Percentiles rank a stretch among this genome's conserved stretches.
These are phyloP conservation scores for Alternaria sp. DNA, from an alignment of 2,329 filamentous ascomycete species.

Conservation along the genomic window DNA sequence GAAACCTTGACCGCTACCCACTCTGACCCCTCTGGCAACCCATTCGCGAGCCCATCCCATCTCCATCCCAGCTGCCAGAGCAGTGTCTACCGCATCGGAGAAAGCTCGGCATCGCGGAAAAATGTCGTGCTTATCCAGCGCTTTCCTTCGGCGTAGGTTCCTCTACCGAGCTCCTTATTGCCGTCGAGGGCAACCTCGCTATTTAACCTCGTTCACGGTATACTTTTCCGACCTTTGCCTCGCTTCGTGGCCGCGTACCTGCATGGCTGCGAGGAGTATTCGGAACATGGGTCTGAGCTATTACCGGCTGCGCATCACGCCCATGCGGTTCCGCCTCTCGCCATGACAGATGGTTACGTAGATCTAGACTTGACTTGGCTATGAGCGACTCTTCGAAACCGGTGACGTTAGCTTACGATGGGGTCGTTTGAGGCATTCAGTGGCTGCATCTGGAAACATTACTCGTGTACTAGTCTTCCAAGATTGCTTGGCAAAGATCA, in stretches of 20 bases:
- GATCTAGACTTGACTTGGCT: neutral
- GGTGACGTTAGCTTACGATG: neutral
- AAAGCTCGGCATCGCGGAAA: conserved; percentile 34
- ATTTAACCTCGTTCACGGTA: conserved; percentile 6
- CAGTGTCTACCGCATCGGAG: neutral
- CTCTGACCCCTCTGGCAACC: conserved; percentile 1
- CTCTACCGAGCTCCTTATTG: conserved; percentile 17
- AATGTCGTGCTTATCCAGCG: conserved; percentile 18
- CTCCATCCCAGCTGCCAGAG: conserved; percentile 17
- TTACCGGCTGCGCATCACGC: neutral
- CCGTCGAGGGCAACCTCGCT: conserved; percentile 3
- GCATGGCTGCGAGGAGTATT: conserved; percentile 11
- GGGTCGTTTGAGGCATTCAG: neutral
- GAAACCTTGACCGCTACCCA: conserved; percentile 4
- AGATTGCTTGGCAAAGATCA: conserved; percentile 1
- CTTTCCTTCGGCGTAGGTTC: conserved; percentile 36
- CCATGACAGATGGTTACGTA: neutral
- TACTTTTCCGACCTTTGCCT: conserved; percentile 14
- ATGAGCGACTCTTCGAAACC: neutral
- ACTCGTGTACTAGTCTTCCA: neutral
- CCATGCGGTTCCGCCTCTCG: neutral
- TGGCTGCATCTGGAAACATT: neutral
- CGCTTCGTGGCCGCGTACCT: conserved; percentile 12
- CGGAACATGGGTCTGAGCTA: neutral
- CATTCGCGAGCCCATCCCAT: conserved; percentile 21